Evolutionary conservation across 768 basidiomycete species (phyloP).

Genomic region (Suillus weaverae): DNA sequence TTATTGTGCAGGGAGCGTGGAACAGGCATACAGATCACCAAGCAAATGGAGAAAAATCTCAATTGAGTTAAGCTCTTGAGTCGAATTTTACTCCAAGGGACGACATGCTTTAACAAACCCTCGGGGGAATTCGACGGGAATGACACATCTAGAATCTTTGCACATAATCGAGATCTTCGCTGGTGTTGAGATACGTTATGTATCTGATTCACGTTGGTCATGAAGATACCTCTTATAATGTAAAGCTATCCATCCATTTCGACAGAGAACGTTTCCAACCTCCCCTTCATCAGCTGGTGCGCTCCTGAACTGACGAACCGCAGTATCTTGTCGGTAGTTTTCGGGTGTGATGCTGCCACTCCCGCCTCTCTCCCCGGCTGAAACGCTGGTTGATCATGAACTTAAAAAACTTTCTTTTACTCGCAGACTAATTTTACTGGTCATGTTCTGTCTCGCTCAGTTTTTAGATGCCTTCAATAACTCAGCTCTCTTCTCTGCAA

Average conservation of each 20-base stretch:
- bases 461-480: conserved; percentile 47
- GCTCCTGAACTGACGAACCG: not conserved
- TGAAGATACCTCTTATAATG: not conserved
- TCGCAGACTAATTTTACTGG: conserved; percentile 33
- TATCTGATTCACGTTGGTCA: not conserved
- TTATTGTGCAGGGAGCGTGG: not conserved
- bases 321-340: not conserved
- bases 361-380: not conserved
- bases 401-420: conserved; percentile 19
- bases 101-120: not conserved
- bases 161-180: not conserved
- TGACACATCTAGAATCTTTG: not conserved
- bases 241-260: not conserved
- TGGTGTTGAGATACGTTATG: not conserved
- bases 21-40: not conserved
- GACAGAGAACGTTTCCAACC: not conserved
- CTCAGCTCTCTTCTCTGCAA: conserved; percentile 40
- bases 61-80: not conserved
- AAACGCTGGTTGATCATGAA: conserved; percentile 6
- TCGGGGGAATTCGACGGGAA: not conserved
- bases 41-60: not conserved
- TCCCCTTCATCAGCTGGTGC: not conserved
- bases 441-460: conserved; percentile 41
- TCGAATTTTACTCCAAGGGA: not conserved
- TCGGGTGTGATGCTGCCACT: conserved; percentile 14